Evolutionary conservation across 305 asterid genomes (phyloP).

Genomic region (Solanum hybrid): DNA sequence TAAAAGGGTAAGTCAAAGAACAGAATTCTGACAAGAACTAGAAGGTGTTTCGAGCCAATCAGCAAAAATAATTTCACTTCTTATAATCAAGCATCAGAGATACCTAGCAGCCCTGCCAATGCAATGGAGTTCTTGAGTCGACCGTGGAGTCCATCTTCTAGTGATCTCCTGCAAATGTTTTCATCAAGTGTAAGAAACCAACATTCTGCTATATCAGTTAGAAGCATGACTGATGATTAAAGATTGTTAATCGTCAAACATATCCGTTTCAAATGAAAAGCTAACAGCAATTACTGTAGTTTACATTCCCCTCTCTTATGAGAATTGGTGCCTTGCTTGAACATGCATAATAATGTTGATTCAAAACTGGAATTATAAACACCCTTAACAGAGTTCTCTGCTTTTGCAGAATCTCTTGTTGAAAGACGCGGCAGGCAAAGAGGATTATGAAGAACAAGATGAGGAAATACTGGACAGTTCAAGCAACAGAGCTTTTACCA

Average conservation of each 20-base stretch:
- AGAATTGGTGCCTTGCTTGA: background rate
- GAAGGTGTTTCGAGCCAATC: too few relatives aligned
- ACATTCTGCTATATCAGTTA: too few relatives aligned
- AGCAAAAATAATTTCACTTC: too few relatives aligned
- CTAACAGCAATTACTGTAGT: background rate
- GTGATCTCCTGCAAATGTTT: too few relatives aligned
- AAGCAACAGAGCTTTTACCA: conserved; percentile 11
- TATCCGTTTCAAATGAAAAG: background rate
- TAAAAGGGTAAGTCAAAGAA: too few relatives aligned
- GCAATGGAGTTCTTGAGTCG: too few relatives aligned
- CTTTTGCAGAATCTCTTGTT: conserved; percentile 23
- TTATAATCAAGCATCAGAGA: too few relatives aligned
- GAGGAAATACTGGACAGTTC: conserved; percentile 5
- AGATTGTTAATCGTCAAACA: background rate
- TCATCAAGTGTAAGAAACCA: too few relatives aligned
- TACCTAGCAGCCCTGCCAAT: too few relatives aligned
- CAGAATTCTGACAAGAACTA: too few relatives aligned
- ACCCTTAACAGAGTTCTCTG: background rate
- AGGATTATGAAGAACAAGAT: conserved; percentile 12
- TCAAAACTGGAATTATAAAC: background rate
- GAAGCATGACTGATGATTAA: background rate
- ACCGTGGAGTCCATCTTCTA: too few relatives aligned
- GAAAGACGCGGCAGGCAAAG: conserved; percentile 5
- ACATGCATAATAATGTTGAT: background rate
- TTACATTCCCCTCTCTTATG: background rate